Evolutionary conservation across 2,329 filamentous ascomycete genomes (phyloP).

Genomic region (Saccharata proteae): DNA sequence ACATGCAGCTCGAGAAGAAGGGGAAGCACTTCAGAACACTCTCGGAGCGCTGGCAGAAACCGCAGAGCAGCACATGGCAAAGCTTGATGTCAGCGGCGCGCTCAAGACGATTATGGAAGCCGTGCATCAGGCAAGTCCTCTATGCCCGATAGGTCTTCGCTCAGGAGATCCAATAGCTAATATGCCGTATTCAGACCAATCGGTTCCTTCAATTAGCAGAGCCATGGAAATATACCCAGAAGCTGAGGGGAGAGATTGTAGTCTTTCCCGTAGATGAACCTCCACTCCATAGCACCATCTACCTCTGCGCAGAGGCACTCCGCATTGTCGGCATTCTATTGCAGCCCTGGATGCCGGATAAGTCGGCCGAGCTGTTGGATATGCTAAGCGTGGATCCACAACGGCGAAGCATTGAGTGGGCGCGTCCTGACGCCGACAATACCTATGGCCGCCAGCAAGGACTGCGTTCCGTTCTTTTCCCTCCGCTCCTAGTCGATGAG

Average conservation of each 20-base stretch:
- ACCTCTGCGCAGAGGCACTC: conserved; percentile 59
- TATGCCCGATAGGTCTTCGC: not conserved
- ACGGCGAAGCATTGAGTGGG: conserved; percentile 51
- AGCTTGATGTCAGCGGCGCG: conserved; percentile 52
- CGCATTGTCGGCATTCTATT: conserved; percentile 73
- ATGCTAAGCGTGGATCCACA: conserved; percentile 57
- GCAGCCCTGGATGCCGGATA: conserved; percentile 81
- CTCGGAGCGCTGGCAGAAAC: conserved; percentile 28
- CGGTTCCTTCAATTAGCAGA: conserved; percentile 49
- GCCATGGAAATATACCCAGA: conserved; percentile 53
- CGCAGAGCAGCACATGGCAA: conserved; percentile 47
- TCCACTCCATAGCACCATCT: conserved; percentile 51
- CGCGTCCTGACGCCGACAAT: conserved; percentile 50
- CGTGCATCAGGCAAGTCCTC: conserved; percentile 28
- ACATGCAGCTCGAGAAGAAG: conserved; percentile 16
- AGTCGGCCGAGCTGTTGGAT: conserved; percentile 61
- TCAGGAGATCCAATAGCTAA: conserved; percentile 1
- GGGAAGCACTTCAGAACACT: conserved; percentile 21
- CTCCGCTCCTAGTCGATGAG: too few relatives aligned
- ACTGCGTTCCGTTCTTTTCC: too few relatives aligned
- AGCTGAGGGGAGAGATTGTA: not conserved
- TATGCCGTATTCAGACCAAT: conserved; percentile 46
- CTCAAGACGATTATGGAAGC: conserved; percentile 52
- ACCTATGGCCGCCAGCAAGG: too few relatives aligned
- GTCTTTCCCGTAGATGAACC: conserved; percentile 21